phyloP scores from a whole-genome alignment of 2,329 filamentous ascomycete species.

The Ascochyta viciae-villosae region DNA sequence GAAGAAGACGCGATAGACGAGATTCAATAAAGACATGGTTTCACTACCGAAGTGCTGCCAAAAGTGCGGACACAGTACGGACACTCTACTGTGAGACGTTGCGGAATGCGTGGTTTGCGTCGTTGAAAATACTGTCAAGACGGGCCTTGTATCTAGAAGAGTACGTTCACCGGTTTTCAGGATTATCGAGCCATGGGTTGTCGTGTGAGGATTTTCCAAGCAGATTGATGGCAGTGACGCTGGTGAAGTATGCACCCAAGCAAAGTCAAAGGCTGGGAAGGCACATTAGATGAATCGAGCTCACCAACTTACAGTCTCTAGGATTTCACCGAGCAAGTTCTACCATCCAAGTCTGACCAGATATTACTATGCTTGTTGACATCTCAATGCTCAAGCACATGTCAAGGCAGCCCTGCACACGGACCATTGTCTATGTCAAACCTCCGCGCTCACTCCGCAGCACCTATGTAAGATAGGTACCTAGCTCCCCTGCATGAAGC shows the following conservation, averaged over 20 bases:
- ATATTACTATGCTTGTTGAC: too few relatives aligned
- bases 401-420: background rate
- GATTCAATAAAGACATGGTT: constrained; percentile 13
- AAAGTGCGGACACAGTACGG: constrained; percentile 3
- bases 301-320: too few relatives aligned
- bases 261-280: too few relatives aligned
- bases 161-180: background rate
- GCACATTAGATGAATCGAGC: too few relatives aligned
- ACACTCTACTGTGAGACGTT: background rate
- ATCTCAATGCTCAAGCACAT: background rate
- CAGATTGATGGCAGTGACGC: too few relatives aligned
- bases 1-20: constrained; percentile 17
- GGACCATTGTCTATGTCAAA: background rate
- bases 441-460: constrained; percentile 4
- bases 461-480: background rate
- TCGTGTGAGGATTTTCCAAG: too few relatives aligned
- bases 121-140: too few relatives aligned
- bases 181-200: too few relatives aligned
- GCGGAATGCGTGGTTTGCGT: too few relatives aligned
- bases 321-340: background rate
- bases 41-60: constrained; percentile 33
- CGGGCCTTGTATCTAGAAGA: background rate
- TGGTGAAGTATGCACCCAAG: too few relatives aligned
- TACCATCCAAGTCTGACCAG: background rate
- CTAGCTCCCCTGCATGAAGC: background rate